Evolutionary conservation across 1,284 basidiomycete species (phyloP).

Genomic region (Xerocomus amazonicus): DNA sequence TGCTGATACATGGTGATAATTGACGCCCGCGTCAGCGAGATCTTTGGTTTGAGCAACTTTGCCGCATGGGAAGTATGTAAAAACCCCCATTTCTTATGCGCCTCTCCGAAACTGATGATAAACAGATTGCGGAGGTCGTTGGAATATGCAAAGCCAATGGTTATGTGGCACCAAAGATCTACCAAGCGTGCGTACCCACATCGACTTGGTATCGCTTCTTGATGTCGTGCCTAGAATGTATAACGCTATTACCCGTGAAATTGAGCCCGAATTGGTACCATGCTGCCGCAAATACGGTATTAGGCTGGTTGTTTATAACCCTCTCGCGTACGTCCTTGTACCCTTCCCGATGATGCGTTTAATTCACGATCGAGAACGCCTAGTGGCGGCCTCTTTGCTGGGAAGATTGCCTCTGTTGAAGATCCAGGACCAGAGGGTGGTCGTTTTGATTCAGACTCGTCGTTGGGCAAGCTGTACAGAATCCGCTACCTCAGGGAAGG

Average conservation of each 20-base stretch:
- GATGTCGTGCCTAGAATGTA: constrained; percentile 38
- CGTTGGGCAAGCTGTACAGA: constrained; percentile 39
- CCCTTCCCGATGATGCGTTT: too few relatives aligned
- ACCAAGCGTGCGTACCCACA: constrained; percentile 38
- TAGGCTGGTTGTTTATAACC: constrained; percentile 44
- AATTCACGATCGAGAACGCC: neutral
- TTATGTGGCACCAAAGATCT: constrained; percentile 51
- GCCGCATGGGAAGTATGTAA: constrained; percentile 26
- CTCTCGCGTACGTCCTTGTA: constrained; percentile 29
- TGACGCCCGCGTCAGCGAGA: constrained; percentile 17
- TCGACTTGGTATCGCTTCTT: too few relatives aligned
- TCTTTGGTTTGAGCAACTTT: constrained; percentile 32
- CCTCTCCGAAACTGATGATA: neutral
- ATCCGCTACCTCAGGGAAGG: constrained; percentile 43
- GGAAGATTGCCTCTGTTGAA: constrained; percentile 38
- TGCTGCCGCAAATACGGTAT: constrained; percentile 55
- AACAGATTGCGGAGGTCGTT: constrained; percentile 52
- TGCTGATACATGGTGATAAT: neutral
- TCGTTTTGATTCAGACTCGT: constrained; percentile 34
- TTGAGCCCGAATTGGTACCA: constrained; percentile 54
- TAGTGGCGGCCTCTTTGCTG: constrained; percentile 28
- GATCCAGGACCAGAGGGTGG: constrained; percentile 32
- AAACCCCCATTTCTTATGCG: neutral
- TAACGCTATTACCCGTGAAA: constrained; percentile 49
- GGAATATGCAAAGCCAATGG: constrained; percentile 49